Base-by-base conservation (phyloP, 164 flowering plant species). In the Vitis amurensis region DNA sequence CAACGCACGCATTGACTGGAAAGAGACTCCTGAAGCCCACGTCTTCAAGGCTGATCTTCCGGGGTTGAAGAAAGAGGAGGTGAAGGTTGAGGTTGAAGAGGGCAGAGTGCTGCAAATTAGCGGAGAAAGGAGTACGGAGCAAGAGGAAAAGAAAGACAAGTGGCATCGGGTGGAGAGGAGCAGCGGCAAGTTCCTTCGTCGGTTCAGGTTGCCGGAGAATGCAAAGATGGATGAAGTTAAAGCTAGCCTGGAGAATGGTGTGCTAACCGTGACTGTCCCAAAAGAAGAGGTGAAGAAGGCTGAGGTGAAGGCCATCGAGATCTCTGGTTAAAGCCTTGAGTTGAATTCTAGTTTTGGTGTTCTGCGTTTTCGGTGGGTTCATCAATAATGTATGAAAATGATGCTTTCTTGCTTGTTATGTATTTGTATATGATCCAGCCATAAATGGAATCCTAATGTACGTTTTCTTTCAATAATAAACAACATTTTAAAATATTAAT, bases 161-260 rank as follows among this genome's bases (percentile, higher is more conserved):
- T 3, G 44, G 44, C 44, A 31, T 31, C 76, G 83, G 23, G 14
- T 77, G 0, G 85, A 82, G 77, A 60, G 85, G 67, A 82, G 83
- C 83, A 73, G 74, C 51, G 83, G 83, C 31, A 77, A 70, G 70
- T 79, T 79, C 71, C 68, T 79, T 19, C 72, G 83, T 49, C 65
- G 76, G 62, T 82, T 79, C 75, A 74, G 85, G 68, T 59, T 82
- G 68, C 83, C 85, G 7, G 85, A 79, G 66, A 77, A 82, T 70
- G 81, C 81, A 0, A 82, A 79, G 77, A 19, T 71, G 77, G 85
- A 79, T 49, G 66, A 81, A 64, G 80, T 81, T 14, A 81, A 72
- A 59, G 85, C 84, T 9, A 64, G 63, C 59, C 56, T 79, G 78
- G 84, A 76, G 72, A 81, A 76, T 31, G 6, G 44, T 31, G 44